Conservation (phyloP, 2,329 filamentous ascomycete genomes). For the Periconia macrospinosa region DNA sequence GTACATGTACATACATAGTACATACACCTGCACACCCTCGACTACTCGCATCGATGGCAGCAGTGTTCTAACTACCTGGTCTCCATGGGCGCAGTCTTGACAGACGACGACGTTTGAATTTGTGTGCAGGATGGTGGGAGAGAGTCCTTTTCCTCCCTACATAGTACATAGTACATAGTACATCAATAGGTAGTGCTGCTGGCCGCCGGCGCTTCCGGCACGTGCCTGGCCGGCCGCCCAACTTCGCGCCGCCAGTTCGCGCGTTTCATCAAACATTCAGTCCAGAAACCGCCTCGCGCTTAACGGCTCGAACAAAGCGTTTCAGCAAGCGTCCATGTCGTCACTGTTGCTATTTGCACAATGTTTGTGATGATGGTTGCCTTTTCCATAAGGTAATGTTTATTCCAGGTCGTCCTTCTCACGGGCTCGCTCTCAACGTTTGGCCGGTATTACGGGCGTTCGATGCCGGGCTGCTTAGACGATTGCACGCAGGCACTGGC, state of each 20-base stretch:
- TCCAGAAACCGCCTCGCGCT: constrained; percentile 11
- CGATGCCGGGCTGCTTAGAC: neutral
- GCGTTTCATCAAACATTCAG: constrained; percentile 17
- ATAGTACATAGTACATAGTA: too few relatives aligned
- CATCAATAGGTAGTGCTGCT: too few relatives aligned
- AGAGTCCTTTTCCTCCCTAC: too few relatives aligned
- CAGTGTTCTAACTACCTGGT: too few relatives aligned
- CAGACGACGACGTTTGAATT: too few relatives aligned
- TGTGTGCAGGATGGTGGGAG: too few relatives aligned
- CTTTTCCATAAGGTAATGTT: neutral
- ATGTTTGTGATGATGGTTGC: neutral
- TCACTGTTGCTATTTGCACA: constrained; percentile 6
- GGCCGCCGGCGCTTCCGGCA: constrained; percentile 9
- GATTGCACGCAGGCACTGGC: neutral
- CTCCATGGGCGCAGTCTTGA: too few relatives aligned
- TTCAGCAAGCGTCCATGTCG: constrained; percentile 1
- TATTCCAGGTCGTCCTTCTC: neutral
- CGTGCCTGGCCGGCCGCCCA: constrained; percentile 10
- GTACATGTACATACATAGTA: neutral
- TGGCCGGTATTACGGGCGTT: neutral
- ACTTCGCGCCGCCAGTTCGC: constrained; percentile 7
- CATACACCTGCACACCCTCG: too few relatives aligned
- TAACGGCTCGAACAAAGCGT: constrained; percentile 4
- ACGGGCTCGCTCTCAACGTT: neutral
- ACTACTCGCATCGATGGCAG: too few relatives aligned